Evolutionary conservation across 352 stramenopile species (phyloP), one percentile per base, ranked within the genome.

Genomic region (Pythium periplocum): DNA sequence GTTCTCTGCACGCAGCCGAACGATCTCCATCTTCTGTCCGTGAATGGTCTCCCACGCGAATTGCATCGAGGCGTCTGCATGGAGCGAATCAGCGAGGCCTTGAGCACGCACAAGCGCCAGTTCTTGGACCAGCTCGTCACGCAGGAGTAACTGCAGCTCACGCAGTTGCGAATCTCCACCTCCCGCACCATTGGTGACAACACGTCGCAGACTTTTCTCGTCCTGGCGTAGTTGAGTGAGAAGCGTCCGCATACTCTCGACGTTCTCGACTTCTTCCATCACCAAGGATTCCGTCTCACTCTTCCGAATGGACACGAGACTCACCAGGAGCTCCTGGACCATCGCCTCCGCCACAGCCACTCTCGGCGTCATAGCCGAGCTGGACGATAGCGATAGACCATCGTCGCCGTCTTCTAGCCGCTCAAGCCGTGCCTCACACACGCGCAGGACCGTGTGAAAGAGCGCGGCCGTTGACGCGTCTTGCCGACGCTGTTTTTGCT

Each of bases 31-130:
- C 62, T 86, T 88, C 41, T 88, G 78, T 35, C 83, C 78, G 37
- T 86, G 69, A 39, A 88, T 86, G 31, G 78, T 88, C 34, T 88
- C 78, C 75, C 75, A 88, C 6, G 75, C 78, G 36, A 88, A 88
- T 54, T 88, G 78, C n/a, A 88, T 53, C 17, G 78, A 88, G 0
- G 78, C 69, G 26, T 88, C 78, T 12, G 74, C 76, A 46, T 66
- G 66, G 6, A 71, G 59, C 32, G 68, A 58, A 34, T 59, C 57
- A 1, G 57, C 52, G 0, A 65, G 26, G 6, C 42, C 53, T 3
- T 54, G 40, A 7, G 58, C 58, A 26, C 48, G 47, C 33, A 51
- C 41, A 42, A 60, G 45, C 3, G 51, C 58, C 4, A 65, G 41
- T 45, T 86, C 66, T n/a, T 82, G 61, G 30, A 87, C 55, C 34